A percentile compares a stretch with the other conserved stretches of the same genome.
phyloP scores from a whole-genome alignment of 2,329 filamentous ascomycete species.

The Drechslera avenae region DNA sequence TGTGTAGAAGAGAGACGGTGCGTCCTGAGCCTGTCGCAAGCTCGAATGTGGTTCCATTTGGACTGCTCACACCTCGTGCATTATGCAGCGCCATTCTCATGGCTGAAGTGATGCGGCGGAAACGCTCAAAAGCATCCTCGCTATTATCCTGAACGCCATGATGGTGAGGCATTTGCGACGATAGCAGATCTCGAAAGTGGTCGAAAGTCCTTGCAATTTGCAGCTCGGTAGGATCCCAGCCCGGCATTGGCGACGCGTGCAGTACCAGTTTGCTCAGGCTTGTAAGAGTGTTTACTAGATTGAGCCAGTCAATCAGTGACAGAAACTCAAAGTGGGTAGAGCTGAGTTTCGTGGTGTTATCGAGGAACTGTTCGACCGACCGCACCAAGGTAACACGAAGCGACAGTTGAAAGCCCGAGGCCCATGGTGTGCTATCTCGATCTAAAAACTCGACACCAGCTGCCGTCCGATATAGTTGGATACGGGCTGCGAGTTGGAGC shows the following conservation, averaged over 20 bases:
- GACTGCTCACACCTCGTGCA: constrained; percentile 30
- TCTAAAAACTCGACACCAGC: constrained; percentile 36
- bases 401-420: constrained; percentile 43
- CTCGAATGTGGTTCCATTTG: constrained; percentile 42
- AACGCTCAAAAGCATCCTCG: constrained; percentile 43
- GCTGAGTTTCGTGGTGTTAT: constrained; percentile 37
- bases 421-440: constrained; percentile 39
- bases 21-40: constrained; percentile 42
- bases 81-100: constrained; percentile 37
- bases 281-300: constrained; percentile 36
- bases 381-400: constrained; percentile 40
- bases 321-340: constrained; percentile 36
- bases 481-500: constrained; percentile 38
- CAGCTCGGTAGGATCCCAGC: constrained; percentile 42
- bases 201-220: constrained; percentile 42
- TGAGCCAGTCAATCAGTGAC: constrained; percentile 43
- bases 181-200: constrained; percentile 41
- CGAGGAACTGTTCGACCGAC: constrained; percentile 42
- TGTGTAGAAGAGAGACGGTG: constrained; percentile 42
- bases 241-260: constrained; percentile 37
- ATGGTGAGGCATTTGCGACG: constrained; percentile 37
- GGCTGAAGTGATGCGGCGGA: constrained; percentile 40
- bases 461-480: constrained; percentile 36
- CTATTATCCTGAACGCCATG: constrained; percentile 28
- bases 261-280: constrained; percentile 39